Evolutionary conservation across 257 asterid genomes (phyloP).

Genomic region (Solanum verrucosum): DNA sequence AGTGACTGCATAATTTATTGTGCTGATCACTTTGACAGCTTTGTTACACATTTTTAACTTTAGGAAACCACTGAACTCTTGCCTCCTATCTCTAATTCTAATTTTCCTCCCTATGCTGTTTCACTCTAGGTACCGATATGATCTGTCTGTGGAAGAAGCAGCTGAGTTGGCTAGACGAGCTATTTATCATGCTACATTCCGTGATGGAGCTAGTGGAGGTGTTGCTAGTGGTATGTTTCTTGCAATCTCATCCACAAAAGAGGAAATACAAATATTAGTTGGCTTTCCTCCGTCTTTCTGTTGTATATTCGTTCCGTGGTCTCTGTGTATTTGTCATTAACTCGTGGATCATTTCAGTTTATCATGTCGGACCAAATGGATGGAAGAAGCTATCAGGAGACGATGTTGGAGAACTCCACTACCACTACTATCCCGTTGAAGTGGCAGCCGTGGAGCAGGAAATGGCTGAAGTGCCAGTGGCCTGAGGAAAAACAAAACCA

Average conservation of each 20-base stretch:
- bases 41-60: neutral
- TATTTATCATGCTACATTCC: conserved; percentile 82
- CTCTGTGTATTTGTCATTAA: neutral
- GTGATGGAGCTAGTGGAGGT: conserved; percentile 91
- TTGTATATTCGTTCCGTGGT: neutral
- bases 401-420: conserved; percentile 88
- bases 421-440: conserved; percentile 61
- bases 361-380: conserved; percentile 78
- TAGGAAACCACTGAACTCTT: neutral
- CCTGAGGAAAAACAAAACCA: conserved; percentile 20
- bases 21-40: neutral
- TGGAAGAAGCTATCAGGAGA: conserved; percentile 88
- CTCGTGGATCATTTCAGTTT: conserved; percentile 26
- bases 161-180: conserved; percentile 76
- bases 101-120: neutral
- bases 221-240: conserved; percentile 58
- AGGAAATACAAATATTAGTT: neutral
- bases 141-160: conserved; percentile 75
- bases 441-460: conserved; percentile 62
- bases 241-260: neutral
- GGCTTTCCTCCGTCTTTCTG: neutral
- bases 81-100: neutral
- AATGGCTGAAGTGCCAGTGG: conserved; percentile 49
- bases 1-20: neutral
- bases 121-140: conserved; percentile 38